A percentile compares a stretch with the other conserved stretches of the same genome.
Evolutionary conservation across 208 protist species (phyloP).

Genomic region (Crithidia mellificae): DNA sequence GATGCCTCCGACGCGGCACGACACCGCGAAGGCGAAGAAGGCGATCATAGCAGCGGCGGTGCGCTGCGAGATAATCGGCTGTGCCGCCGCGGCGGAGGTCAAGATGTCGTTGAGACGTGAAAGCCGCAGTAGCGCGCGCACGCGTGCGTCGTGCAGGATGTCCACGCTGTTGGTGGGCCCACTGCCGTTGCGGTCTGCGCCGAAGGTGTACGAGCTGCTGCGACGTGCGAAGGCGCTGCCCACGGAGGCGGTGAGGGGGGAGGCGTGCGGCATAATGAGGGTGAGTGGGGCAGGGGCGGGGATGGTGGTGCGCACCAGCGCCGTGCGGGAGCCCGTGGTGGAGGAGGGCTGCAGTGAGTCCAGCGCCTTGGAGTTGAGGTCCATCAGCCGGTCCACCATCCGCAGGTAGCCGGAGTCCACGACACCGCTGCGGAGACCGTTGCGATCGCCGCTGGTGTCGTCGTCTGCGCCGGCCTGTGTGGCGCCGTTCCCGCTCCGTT

Average conservation of each 20-base stretch:
- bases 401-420: conserved; percentile 31
- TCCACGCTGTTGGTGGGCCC: conserved; percentile 4
- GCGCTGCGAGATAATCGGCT: conserved; percentile 35
- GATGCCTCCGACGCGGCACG: conserved; percentile 45
- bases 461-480: background rate
- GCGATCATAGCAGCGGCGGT: conserved; percentile 57
- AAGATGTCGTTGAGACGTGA: conserved; percentile 54
- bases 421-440: conserved; percentile 1
- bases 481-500: background rate
- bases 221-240: conserved; percentile 4
- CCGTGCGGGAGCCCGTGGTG: conserved; percentile 6
- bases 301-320: conserved; percentile 11
- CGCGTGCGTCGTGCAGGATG: conserved; percentile 48
- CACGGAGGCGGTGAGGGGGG: background rate
- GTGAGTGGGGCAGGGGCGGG: background rate
- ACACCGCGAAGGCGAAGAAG: conserved; percentile 66
- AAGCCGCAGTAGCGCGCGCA: conserved; percentile 66
- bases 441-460: background rate
- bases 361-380: conserved; percentile 31
- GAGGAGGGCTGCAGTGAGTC: conserved; percentile 28
- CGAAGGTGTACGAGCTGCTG: conserved; percentile 6
- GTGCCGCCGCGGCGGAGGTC: conserved; percentile 10
- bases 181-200: background rate
- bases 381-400: conserved; percentile 37
- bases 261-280: background rate